phyloP scores from a whole-genome alignment of 768 basidiomycete species.

The Tulasnella sp. region DNA sequence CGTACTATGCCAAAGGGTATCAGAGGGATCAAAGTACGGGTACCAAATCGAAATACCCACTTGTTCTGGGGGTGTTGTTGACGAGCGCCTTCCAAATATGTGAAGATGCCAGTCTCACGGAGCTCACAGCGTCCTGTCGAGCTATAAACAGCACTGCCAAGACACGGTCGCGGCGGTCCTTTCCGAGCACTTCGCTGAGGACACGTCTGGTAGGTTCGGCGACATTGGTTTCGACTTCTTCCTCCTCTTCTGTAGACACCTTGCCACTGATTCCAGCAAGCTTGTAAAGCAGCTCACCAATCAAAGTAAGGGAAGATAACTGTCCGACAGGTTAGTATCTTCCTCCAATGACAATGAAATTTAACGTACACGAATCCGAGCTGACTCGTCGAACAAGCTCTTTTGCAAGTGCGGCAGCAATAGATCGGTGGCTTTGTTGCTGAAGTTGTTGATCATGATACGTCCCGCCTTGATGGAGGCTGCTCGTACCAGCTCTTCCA shows the following conservation, averaged over 20 bases:
- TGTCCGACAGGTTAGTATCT: constrained; percentile 36
- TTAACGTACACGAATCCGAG: constrained; percentile 78
- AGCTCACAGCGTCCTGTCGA: constrained; percentile 85
- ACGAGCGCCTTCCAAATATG: constrained; percentile 99
- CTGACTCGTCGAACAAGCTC: constrained; percentile 91
- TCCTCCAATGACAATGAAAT: neutral
- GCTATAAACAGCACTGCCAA: constrained; percentile 88
- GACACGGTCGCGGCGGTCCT: constrained; percentile 85
- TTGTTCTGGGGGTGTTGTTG: constrained; percentile 86
- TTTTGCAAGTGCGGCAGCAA: constrained; percentile 89
- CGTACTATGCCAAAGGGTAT: constrained; percentile 51
- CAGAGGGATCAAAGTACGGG: constrained; percentile 7
- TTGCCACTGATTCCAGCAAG: constrained; percentile 94
- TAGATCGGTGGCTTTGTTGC: constrained; percentile 85
- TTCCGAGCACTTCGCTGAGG: constrained; percentile 81
- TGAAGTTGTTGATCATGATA: constrained; percentile 96
- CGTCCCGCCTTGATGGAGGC: constrained; percentile 98
- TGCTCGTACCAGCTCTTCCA: constrained; percentile 92
- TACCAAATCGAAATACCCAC: constrained; percentile 43
- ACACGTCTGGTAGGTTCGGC: constrained; percentile 81
- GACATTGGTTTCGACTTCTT: constrained; percentile 55
- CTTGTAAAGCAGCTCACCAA: constrained; percentile 94
- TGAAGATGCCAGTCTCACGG: constrained; percentile 85
- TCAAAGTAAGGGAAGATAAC: constrained; percentile 94
- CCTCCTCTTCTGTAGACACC: constrained; percentile 59